Percentiles rank a stretch among this genome's conserved stretches.
phyloP scores from a whole-genome alignment of 805 yeast genomes.

The Schwanniomyces yamadae region DNA sequence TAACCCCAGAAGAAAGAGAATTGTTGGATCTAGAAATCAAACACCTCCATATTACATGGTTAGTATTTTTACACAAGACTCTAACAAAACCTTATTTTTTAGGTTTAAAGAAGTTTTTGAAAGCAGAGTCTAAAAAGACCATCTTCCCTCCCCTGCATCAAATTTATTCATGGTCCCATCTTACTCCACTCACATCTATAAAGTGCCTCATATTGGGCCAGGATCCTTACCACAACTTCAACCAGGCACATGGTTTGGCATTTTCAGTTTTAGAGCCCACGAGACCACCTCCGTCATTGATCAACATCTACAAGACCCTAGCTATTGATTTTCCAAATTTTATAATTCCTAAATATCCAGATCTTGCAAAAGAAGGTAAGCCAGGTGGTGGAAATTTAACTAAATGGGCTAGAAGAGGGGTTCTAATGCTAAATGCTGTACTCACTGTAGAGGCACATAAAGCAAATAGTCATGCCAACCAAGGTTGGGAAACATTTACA shows the following conservation, averaged over 20 bases:
- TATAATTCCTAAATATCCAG: conserved; percentile 46
- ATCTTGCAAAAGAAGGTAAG: conserved; percentile 20
- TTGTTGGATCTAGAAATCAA: conserved; percentile 66
- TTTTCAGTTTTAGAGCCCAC: conserved; percentile 83
- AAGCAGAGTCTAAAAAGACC: conserved; percentile 45
- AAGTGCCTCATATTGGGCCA: conserved; percentile 87
- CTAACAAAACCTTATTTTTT: conserved; percentile 84
- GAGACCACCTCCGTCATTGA: conserved; percentile 79
- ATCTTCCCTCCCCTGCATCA: conserved; percentile 78
- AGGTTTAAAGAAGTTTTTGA: conserved; percentile 62
- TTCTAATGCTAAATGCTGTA: conserved; percentile 80
- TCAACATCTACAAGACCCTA: conserved; percentile 82
- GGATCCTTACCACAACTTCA: conserved; percentile 90
- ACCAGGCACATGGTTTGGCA: conserved; percentile 96
- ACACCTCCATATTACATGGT: conserved; percentile 78
- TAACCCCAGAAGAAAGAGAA: conserved; percentile 47
- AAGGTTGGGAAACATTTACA: conserved; percentile 93
- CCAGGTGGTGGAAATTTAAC: conserved; percentile 65
- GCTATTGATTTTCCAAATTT: conserved; percentile 66
- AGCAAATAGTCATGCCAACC: conserved; percentile 87
- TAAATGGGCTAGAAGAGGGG: conserved; percentile 87
- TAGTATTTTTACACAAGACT: conserved; percentile 63
- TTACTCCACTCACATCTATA: conserved; percentile 72
- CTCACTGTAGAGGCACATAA: conserved; percentile 90
- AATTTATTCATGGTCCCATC: conserved; percentile 88